These are phyloP conservation scores for Botrytis paeoniae DNA, from an alignment of 2,329 filamentous ascomycete genomes.

Conservation along the genomic window DNA sequence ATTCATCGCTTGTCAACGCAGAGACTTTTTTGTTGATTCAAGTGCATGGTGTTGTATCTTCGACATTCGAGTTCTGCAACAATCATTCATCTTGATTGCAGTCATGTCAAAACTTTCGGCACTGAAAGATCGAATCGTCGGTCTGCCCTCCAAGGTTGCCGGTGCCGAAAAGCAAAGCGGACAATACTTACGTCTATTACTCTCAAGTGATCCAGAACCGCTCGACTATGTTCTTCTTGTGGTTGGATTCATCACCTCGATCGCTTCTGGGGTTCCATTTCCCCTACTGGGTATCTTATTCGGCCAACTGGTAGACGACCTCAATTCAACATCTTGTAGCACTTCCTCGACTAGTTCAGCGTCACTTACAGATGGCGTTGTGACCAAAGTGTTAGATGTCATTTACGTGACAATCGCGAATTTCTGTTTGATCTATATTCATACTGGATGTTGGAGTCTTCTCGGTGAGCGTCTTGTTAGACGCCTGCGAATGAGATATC, in stretches of 20 bases:
- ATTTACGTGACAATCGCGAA: conserved; percentile 63
- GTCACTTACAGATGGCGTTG: conserved; percentile 18
- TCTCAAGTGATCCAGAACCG: not conserved
- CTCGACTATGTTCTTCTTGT: conserved; percentile 7
- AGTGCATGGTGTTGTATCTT: not conserved
- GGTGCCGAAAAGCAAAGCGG: conserved; percentile 10
- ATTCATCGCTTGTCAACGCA: not conserved
- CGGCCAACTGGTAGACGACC: conserved; percentile 60
- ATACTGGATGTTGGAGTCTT: conserved; percentile 58
- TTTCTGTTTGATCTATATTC: conserved; percentile 61
- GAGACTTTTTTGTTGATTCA: not conserved
- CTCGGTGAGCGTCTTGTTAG: conserved; percentile 52
- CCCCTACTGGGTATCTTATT: conserved; percentile 65
- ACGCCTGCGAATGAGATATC: conserved; percentile 51
- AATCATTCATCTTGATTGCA: not conserved
- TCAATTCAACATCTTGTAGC: conserved; percentile 50
- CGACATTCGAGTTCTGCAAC: conserved; percentile 1
- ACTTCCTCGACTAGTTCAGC: conserved; percentile 9
- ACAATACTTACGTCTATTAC: conserved; percentile 9
- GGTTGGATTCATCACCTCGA: conserved; percentile 27
- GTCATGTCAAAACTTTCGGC: conserved; percentile 13
- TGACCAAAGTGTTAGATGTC: conserved; percentile 54
- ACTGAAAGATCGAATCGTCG: conserved; percentile 3
- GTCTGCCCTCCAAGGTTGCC: not conserved
- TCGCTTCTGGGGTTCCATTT: conserved; percentile 58